These are phyloP conservation scores for Mallotus japonicus DNA, from an alignment of 441 rosid genomes.

Conservation along the genomic window DNA sequence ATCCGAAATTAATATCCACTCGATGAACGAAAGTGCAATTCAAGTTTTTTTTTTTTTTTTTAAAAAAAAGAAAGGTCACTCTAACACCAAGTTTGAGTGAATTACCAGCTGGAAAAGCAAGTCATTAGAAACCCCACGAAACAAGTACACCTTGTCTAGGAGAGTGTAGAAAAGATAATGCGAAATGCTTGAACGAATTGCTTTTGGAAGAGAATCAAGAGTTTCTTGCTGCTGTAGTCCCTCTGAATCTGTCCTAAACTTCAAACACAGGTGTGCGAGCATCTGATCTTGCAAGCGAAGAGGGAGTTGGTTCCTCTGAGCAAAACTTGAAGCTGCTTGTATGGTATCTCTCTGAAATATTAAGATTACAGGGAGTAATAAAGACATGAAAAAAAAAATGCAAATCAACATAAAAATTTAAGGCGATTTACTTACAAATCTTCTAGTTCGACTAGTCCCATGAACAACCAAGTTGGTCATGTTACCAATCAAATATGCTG, in stretches of 20 bases:
- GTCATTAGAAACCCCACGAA: constrained; percentile 71
- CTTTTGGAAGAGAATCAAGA: constrained; percentile 86
- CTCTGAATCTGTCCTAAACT: constrained; percentile 77
- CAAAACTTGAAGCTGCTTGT: constrained; percentile 83
- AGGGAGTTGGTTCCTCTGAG: constrained; percentile 73
- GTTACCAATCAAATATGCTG: constrained; percentile 82
- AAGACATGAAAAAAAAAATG: background rate
- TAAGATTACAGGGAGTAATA: constrained; percentile 3
- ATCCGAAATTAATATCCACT: constrained; percentile 5
- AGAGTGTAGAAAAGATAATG: constrained; percentile 77
- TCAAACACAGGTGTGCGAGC: constrained; percentile 77
- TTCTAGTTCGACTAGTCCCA: constrained; percentile 81
- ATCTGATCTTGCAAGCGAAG: constrained; percentile 79
- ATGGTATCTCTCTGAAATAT: constrained; percentile 71
- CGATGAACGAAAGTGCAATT: background rate
- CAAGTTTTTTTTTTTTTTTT: background rate
- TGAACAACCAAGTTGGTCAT: constrained; percentile 94
- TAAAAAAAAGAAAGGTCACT: background rate
- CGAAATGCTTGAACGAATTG: constrained; percentile 79
- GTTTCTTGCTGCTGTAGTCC: constrained; percentile 87
- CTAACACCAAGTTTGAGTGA: constrained; percentile 12
- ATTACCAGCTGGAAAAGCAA: constrained; percentile 80
- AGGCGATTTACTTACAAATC: constrained; percentile 54
- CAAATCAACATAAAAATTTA: background rate
- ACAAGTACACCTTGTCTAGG: constrained; percentile 67